Evolutionary conservation across 176 grass and related monocot genomes (phyloP), one percentile per base, ranked within the genome.

Genomic region (Zoysia pacifica): DNA sequence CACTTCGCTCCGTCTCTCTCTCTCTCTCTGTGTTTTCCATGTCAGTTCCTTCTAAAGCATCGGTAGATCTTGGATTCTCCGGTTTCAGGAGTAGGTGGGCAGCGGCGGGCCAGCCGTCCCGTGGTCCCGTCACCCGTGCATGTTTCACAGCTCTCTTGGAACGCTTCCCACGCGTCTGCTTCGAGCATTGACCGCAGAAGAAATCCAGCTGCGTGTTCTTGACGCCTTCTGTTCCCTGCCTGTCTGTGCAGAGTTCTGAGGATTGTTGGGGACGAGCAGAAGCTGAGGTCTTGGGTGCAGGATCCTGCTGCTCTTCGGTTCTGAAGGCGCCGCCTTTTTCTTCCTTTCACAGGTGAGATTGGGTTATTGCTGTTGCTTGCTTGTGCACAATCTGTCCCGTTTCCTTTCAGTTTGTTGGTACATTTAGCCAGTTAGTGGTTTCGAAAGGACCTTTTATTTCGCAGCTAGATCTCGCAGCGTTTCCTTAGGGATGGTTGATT

Each of bases 31-130:
- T 28, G 28, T 28, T 69, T 35, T 28, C 69, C 18, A 53, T 60
- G 58, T 67, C 3, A 50, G 36, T 55, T 50, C 50, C 60, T 9
- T 58, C 62, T 62, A 54, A 66, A 47, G 78, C 77, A 67, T 37
- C 56, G 14, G 72, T 71, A 60, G 87, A 89, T 89, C 83, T 85
- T 78, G 87, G 78, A 85, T 85, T 59, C 78, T 89, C 56, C 82
- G 65, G 43, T 7, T 41, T 72, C 42, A 81, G 72, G 44, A 85
- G 82, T 82, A n/a, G 87, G 78, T 82, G 78, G 59, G 87, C 64
- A 2, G 81, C 61, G 6, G 48, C 14, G 19, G 11, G 36, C 70
- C 41, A 2, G 9, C 39, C 67, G 7, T 10, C 39, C 18, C 35
- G 61, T 81, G 76, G 66, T 78, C 67, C 67, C 60, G 28, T 28